These are phyloP conservation scores for Linaria vulgaris DNA, from an alignment of 257 asterid genomes.

Conservation along the genomic window DNA sequence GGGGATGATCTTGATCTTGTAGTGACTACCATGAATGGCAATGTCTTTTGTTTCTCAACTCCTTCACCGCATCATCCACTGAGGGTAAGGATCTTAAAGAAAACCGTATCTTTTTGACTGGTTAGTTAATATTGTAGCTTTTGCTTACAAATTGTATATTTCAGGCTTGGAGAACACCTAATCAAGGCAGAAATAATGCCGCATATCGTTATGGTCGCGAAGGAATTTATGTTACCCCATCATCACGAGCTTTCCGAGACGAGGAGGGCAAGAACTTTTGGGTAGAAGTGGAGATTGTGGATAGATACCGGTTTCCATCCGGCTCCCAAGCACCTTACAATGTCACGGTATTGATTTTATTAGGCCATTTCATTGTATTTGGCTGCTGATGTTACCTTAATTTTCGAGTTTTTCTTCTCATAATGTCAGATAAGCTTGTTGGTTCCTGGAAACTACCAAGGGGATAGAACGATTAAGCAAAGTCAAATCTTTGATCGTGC, in stretches of 20 bases:
- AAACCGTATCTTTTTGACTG: slow-evolving; percentile 8
- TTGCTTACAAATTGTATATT: slow-evolving; percentile 27
- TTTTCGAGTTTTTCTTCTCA: slow-evolving; percentile 10
- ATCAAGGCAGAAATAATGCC: slow-evolving; percentile 87
- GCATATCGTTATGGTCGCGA: slow-evolving; percentile 68
- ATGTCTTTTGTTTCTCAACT: slow-evolving; percentile 96
- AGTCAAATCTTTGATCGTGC: slow-evolving; percentile 55
- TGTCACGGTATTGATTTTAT: slow-evolving; percentile 61
- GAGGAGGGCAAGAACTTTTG: slow-evolving; percentile 98
- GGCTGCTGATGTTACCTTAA: slow-evolving; percentile 19
- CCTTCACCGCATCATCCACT: slow-evolving; percentile 98
- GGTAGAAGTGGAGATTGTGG: slow-evolving; percentile 90
- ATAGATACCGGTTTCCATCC: slow-evolving; percentile 74
- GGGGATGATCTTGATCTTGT: slow-evolving; percentile 99
- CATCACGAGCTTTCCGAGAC: slow-evolving; percentile 92
- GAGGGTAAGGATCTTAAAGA: slow-evolving; percentile 49
- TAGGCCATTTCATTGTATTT: slow-evolving; percentile 1
- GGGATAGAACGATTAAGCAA: slow-evolving; percentile 83
- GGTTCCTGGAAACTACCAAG: slow-evolving; percentile 99
- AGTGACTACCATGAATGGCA: slow-evolving; percentile 97
- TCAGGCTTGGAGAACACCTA: slow-evolving; percentile 90
- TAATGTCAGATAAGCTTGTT: slow-evolving; percentile 70
- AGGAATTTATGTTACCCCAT: slow-evolving; percentile 80
- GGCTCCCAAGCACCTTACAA: slow-evolving; percentile 94
- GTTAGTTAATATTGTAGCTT: slow-evolving; percentile 14